phyloP scores from a whole-genome alignment of 192 early-diverging fungal species.

The Geosiphon pyriformis region DNA sequence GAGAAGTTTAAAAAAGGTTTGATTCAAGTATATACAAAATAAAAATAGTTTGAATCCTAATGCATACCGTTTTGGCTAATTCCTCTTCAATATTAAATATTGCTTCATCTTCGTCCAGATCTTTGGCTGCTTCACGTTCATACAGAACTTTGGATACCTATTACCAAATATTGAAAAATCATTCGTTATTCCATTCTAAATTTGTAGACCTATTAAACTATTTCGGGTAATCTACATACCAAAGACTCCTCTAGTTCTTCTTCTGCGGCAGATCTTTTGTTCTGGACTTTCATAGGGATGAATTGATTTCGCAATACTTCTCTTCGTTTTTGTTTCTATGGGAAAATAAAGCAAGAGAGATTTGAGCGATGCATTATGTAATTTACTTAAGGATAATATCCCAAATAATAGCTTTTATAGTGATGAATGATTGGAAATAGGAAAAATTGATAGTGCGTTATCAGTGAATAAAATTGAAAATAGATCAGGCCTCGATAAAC shows the following conservation, averaged over 20 bases:
- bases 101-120: slow-evolving; percentile 73
- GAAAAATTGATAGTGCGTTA: too few relatives aligned
- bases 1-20: not conserved
- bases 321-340: slow-evolving; percentile 47
- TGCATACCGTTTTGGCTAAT: slow-evolving; percentile 45
- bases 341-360: too few relatives aligned
- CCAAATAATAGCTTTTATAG: too few relatives aligned
- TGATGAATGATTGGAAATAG: too few relatives aligned
- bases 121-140: slow-evolving; percentile 66
- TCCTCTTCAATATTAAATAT: slow-evolving; percentile 73
- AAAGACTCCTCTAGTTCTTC: slow-evolving; percentile 37
- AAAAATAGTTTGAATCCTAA: slow-evolving; percentile 17
- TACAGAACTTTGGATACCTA: slow-evolving; percentile 51
- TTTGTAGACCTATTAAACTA: too few relatives aligned
- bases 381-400: too few relatives aligned
- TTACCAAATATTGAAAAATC: not conserved
- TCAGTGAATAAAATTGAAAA: too few relatives aligned
- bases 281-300: slow-evolving; percentile 43
- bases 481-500: not conserved
- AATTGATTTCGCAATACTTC: slow-evolving; percentile 49
- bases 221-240: too few relatives aligned
- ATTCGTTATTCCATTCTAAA: too few relatives aligned
- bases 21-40: not conserved
- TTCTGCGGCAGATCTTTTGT: slow-evolving; percentile 25
- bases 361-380: too few relatives aligned